Evolutionary conservation across 495 filamentous ascomycete species (phyloP), one percentile per base, ranked within the genome.

Genomic region (Aspergillus steynii): DNA sequence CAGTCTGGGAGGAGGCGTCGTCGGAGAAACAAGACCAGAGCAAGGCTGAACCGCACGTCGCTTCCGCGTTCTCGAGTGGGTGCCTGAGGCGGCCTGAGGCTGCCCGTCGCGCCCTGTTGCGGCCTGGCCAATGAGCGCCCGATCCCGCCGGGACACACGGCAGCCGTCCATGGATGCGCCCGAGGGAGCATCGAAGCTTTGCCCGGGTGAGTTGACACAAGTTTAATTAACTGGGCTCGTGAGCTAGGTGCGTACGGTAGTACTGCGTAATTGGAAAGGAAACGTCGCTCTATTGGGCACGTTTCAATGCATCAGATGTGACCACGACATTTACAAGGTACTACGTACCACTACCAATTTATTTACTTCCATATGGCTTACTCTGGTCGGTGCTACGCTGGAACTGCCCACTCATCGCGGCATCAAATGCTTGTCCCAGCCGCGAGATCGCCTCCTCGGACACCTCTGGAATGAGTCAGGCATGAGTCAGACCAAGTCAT

Each of bases 361-460:
- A 71, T 57, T 66, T 73, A 37, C 64, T 77, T 8, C 78, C 77
- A 49, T 81, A 81, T 0, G 76, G 69, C 32, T 73, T 73, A 52
- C 67, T 80, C 9, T 57, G 65, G 49, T 80, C 71, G n/a, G 69
- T 60, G 49, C 71, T 78, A 15, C 72, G 69, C 51, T 71, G 65
- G 56, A 66, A 77, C 7, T 75, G 53, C 0, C 78, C 78, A 48
- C 69, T 74, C 54, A 80, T 53, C 14, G 75, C 77, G 15, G 65
- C 55, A 50, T 78, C 71, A 56, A 81, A 81, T 1, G 77, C 76
- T 45, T 76, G 66, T n/a, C 71, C 74, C 27, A 81, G 66, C 10
- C 74, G 72, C 3, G 63, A 49, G 48, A 81, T 70, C 15, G 78
- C 72, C 56, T 79, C 74, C 32, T 77, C 75, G 28, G 78, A 80